These are phyloP conservation scores for Trametes pubescens DNA, from an alignment of 1,284 basidiomycete genomes.

Conservation along the genomic window DNA sequence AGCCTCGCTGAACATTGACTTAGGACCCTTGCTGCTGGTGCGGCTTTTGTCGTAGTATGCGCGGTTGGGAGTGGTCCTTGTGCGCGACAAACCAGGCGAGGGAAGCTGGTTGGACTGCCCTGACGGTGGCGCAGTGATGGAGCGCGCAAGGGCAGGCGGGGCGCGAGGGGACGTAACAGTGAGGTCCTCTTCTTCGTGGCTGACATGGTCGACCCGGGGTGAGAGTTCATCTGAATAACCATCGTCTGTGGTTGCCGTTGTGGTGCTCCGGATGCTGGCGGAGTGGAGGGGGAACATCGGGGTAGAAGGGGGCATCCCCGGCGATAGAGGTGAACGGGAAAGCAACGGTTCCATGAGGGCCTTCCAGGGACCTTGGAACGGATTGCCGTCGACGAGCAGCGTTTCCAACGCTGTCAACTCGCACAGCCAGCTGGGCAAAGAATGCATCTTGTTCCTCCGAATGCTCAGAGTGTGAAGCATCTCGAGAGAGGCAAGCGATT, in stretches of 20 bases:
- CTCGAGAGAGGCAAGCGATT: constrained; percentile 71
- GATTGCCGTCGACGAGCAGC: constrained; percentile 91
- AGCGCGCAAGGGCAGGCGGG: constrained; percentile 55
- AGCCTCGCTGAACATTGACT: constrained; percentile 32
- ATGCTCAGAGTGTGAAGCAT: constrained; percentile 88
- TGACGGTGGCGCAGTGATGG: constrained; percentile 54
- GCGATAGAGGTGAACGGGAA: constrained; percentile 64
- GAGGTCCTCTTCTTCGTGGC: constrained; percentile 64
- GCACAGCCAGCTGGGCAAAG: constrained; percentile 95
- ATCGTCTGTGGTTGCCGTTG: constrained; percentile 55
- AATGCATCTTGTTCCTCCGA: constrained; percentile 86
- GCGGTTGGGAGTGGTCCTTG: constrained; percentile 75
- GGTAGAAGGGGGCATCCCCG: constrained; percentile 72
- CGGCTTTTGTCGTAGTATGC: constrained; percentile 61
- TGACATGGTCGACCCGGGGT: constrained; percentile 30
- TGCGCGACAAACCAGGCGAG: constrained; percentile 63
- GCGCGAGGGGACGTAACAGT: constrained; percentile 74
- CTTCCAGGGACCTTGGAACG: constrained; percentile 92
- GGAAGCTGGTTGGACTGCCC: constrained; percentile 35
- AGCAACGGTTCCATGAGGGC: constrained; percentile 86
- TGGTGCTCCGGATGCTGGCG: constrained; percentile 50
- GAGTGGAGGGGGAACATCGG: constrained; percentile 64
- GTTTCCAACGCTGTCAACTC: constrained; percentile 85
- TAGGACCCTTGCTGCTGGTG: constrained; percentile 36
- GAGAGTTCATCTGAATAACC: constrained; percentile 64